These are phyloP conservation scores for Epichloe sylvatica DNA, from an alignment of 2,329 filamentous ascomycete species.

Conservation along the genomic window DNA sequence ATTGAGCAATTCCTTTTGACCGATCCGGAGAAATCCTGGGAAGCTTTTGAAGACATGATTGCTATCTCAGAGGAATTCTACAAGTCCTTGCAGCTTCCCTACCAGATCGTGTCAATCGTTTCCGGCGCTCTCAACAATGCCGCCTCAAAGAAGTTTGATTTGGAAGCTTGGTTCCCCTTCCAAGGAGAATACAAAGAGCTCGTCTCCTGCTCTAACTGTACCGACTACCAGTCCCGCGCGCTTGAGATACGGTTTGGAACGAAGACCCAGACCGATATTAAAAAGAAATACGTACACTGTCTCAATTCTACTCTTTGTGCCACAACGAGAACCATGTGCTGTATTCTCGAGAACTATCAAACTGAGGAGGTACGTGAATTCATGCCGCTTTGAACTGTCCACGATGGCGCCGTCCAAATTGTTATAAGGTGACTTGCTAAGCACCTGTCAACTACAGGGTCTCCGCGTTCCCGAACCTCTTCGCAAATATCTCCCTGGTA, in stretches of 20 bases:
- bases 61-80: conserved; percentile 86
- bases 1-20: conserved; percentile 69
- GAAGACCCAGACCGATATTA: conserved; percentile 70
- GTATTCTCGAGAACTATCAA: conserved; percentile 94
- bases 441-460: conserved; percentile 33
- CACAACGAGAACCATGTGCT: conserved; percentile 85
- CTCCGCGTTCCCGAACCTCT: conserved; percentile 70
- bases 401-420: not conserved
- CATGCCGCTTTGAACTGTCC: not conserved
- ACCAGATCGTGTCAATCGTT: conserved; percentile 85
- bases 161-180: conserved; percentile 94
- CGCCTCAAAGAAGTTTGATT: conserved; percentile 77
- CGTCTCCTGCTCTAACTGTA: conserved; percentile 95
- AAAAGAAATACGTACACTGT: conserved; percentile 88
- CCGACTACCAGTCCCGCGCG: conserved; percentile 88
- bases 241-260: conserved; percentile 83
- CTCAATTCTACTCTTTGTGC: conserved; percentile 83
- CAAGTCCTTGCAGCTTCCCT: conserved; percentile 74
- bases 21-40: conserved; percentile 83
- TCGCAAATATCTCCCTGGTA: conserved; percentile 78
- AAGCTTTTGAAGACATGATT: conserved; percentile 91
- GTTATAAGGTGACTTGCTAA: not conserved
- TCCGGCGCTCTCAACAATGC: conserved; percentile 80
- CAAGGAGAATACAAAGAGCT: conserved; percentile 98
- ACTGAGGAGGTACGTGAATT: conserved; percentile 51